Evolutionary conservation across 495 filamentous ascomycete genomes (phyloP), one percentile per base, ranked within the genome.

Genomic region (Xylaria venustula): DNA sequence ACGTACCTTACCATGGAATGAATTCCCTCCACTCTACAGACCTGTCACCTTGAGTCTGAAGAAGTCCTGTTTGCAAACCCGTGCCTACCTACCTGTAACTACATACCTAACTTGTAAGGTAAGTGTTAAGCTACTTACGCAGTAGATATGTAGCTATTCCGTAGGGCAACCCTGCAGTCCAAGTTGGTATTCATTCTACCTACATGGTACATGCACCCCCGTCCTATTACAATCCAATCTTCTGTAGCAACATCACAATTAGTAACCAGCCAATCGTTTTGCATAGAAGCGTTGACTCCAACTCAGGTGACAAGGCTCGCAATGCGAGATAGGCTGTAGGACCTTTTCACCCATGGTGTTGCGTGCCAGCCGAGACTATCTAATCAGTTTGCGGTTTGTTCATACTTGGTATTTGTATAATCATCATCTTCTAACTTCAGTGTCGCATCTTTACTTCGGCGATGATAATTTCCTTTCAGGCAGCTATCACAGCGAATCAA

Each of bases 221-320:
- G n/a, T n/a, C n/a, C n/a, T n/a, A n/a, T n/a, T n/a, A n/a, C n/a
- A n/a, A n/a, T n/a, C n/a, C n/a, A n/a, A n/a, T n/a, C n/a, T n/a
- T n/a, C n/a, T n/a, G n/a, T n/a, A n/a, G n/a, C n/a, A n/a, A n/a
- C n/a, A n/a, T n/a, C n/a, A n/a, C n/a, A 55, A 20, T 55, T 45
- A 30, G 15, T 14, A 32, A 23, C 44, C 40, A 34, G 53, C 53
- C 53, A 55, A 55, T 45, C 2, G 22, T 23, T 20, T 23, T 4
- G 40, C 53, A 11, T 15, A 8, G 30, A 45, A 30, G 40, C 26
- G 53, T 34, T 23, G 17, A 44, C 53, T 34, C 52, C 53, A 14
- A 55, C 19, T 40, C 51, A 40, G 15, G 37, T 3, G 23, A n/a
- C 26, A 55, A 37, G 53, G 53, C 53, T 55, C 23, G 53, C 23